These are phyloP conservation scores for Leucogyrophana mollusca DNA, from an alignment of 768 basidiomycete species.

Conservation along the genomic window DNA sequence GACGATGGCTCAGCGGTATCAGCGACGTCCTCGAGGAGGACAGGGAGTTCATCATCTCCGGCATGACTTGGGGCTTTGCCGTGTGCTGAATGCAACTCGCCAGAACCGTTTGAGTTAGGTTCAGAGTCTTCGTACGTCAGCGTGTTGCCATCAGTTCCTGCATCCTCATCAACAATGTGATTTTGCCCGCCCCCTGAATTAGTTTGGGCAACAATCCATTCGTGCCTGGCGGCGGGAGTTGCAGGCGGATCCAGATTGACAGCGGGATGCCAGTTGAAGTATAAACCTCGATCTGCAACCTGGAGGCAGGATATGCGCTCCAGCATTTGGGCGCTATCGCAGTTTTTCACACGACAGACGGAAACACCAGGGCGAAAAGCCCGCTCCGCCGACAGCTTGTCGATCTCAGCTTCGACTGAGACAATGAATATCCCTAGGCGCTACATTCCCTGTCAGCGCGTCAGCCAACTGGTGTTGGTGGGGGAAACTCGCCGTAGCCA, in stretches of 20 bases:
- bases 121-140: too few species aligned
- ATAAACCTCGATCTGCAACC: conserved; percentile 52
- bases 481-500: conserved; percentile 44
- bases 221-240: not conserved
- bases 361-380: conserved; percentile 31
- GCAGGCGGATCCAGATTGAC: not conserved
- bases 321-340: conserved; percentile 15
- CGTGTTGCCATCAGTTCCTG: not conserved
- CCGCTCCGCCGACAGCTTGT: conserved; percentile 22
- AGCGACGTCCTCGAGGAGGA: too few species aligned
- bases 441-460: not conserved
- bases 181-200: not conserved
- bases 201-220: not conserved
- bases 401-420: conserved; percentile 23
- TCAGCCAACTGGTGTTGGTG: not conserved
- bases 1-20: too few species aligned
- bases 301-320: conserved; percentile 48
- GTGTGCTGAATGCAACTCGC: too few species aligned
- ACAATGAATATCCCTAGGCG: conserved; percentile 23
- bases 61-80: too few species aligned
- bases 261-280: conserved; percentile 42
- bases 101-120: too few species aligned
- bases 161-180: not conserved
- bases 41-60: not conserved
- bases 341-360: conserved; percentile 15